phyloP scores from a whole-genome alignment of 179 eudicot genomes.

The Heliamphora pulchella region DNA sequence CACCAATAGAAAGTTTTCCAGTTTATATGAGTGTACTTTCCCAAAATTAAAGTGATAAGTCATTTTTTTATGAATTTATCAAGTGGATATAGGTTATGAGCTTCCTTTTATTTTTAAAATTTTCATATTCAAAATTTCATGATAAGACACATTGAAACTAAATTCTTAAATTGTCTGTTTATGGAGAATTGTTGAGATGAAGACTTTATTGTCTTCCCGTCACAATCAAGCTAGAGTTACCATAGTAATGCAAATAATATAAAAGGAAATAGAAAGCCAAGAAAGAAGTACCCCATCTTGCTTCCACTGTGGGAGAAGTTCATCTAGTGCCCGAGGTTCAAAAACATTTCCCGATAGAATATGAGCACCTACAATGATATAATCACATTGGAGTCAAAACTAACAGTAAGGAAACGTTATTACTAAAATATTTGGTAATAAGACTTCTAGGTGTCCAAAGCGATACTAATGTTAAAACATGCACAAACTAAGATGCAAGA shows the following conservation, averaged over 20 bases:
- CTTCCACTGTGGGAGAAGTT: conserved; percentile 88
- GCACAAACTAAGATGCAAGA: background rate
- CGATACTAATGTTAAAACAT: background rate
- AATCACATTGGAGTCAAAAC: conserved; percentile 8
- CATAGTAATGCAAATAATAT: background rate
- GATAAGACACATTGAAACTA: background rate
- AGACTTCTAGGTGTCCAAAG: background rate
- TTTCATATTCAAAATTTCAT: background rate
- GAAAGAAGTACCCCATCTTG: conserved; percentile 52
- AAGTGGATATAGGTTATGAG: background rate
- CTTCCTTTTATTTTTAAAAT: background rate
- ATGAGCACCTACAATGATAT: conserved; percentile 58
- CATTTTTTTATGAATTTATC: background rate
- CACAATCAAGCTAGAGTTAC: background rate
- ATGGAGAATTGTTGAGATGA: background rate
- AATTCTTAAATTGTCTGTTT: background rate
- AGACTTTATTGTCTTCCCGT: background rate
- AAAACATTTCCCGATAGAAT: conserved; percentile 96
- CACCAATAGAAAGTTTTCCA: background rate
- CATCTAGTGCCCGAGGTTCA: conserved; percentile 92
- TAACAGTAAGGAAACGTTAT: background rate
- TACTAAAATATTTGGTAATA: background rate
- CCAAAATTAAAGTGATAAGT: background rate
- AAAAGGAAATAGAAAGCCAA: background rate
- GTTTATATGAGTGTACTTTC: background rate